A percentile compares a stretch with the other conserved stretches of the same genome.
Evolutionary conservation across 495 filamentous ascomycete genomes (phyloP).

Genomic region (Pseudevernia furfuracea): DNA sequence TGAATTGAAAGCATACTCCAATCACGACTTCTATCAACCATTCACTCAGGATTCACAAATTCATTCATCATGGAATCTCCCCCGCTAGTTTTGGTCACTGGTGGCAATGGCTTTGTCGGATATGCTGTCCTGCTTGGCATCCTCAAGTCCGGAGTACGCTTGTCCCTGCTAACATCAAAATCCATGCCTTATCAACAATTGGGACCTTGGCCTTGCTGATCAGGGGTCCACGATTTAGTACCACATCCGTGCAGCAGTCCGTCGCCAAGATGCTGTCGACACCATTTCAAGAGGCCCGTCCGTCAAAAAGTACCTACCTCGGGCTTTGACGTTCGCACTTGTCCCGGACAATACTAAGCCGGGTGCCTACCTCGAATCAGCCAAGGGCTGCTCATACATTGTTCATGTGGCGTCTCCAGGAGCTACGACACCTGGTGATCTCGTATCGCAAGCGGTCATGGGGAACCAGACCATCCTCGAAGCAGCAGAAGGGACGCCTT

Average conservation of each 20-base stretch:
- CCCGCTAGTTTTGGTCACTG: conserved; percentile 1
- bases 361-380: conserved; percentile 9
- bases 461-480: conserved; percentile 10
- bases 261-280: conserved; percentile 15
- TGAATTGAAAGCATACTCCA: no score
- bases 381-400: conserved; percentile 5
- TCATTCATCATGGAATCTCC: conserved; percentile 1
- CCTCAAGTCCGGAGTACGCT: conserved; percentile 2
- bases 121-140: conserved; percentile 6
- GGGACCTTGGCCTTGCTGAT: no score
- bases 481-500: conserved; percentile 10
- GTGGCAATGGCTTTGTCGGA: conserved; percentile 11
- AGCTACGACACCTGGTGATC: conserved; percentile 8
- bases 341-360: conserved; percentile 12
- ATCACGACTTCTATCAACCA: no score
- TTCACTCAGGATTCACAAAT: no score
- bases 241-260: conserved; percentile 9
- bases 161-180: no score
- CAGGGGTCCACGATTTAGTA: no score
- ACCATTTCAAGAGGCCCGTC: conserved; percentile 11
- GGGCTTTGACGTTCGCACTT: conserved; percentile 10
- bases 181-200: no score
- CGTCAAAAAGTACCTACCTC: conserved; percentile 4
- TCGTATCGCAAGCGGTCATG: conserved; percentile 10
- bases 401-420: conserved; percentile 16